These are phyloP conservation scores for Ramalina intermedia DNA, from an alignment of 495 filamentous ascomycete species.

Conservation along the genomic window DNA sequence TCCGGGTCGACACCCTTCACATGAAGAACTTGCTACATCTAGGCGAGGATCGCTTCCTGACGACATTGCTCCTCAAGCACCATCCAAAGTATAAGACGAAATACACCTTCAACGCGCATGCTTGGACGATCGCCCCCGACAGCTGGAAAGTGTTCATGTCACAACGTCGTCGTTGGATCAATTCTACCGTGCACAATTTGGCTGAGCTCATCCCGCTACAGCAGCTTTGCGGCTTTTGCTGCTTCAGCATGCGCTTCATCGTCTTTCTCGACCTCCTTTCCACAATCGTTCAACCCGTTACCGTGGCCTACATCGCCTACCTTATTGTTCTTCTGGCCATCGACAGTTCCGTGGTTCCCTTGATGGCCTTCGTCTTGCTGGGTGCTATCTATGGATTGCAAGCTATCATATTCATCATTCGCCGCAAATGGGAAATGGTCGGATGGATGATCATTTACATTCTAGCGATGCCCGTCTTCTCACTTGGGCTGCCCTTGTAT, in stretches of 20 bases:
- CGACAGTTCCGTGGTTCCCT: constrained; percentile 49
- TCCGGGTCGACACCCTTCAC: constrained; percentile 93
- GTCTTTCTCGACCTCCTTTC: constrained; percentile 89
- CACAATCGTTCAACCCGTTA: constrained; percentile 85
- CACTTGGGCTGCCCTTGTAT: constrained; percentile 81
- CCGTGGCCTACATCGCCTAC: constrained; percentile 81
- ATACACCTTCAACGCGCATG: constrained; percentile 82
- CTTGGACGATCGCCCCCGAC: constrained; percentile 92
- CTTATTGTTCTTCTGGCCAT: constrained; percentile 59
- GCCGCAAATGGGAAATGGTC: constrained; percentile 97
- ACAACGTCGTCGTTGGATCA: constrained; percentile 98
- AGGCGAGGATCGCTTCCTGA: constrained; percentile 88
- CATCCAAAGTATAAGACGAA: constrained; percentile 95
- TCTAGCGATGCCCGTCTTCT: constrained; percentile 80
- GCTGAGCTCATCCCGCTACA: constrained; percentile 86
- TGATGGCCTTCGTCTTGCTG: constrained; percentile 77
- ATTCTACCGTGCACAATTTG: constrained; percentile 96
- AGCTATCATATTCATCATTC: constrained; percentile 89
- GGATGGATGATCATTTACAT: constrained; percentile 98
- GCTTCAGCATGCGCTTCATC: constrained; percentile 98
- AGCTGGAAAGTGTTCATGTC: constrained; percentile 90
- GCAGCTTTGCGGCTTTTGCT: constrained; percentile 97
- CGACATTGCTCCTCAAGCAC: constrained; percentile 83
- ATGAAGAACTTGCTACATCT: constrained; percentile 98
- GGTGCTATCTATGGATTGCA: constrained; percentile 94